These are phyloP conservation scores for Botrytis sinoallii DNA, from an alignment of 2,329 filamentous ascomycete species.

Conservation along the genomic window DNA sequence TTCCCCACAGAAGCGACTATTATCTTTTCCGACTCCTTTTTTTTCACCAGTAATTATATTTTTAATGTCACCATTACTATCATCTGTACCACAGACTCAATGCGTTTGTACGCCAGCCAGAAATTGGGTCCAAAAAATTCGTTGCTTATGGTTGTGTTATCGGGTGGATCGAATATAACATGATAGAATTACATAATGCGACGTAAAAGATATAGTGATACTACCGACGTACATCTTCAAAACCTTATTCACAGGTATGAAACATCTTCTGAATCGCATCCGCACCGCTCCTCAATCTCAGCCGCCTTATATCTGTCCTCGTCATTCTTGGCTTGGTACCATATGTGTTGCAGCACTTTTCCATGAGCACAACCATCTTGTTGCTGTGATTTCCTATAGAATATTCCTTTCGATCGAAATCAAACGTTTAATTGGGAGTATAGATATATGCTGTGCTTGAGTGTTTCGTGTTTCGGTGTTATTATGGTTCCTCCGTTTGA, in stretches of 20 bases:
- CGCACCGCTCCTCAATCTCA: not conserved
- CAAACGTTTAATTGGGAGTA: not conserved
- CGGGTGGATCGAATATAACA: not conserved
- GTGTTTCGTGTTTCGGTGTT: not conserved
- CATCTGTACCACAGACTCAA: not conserved
- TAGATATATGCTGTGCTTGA: not conserved
- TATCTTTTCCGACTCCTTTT: not conserved
- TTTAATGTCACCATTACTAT: not conserved
- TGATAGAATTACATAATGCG: not conserved
- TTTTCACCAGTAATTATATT: not conserved
- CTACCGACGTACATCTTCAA: not conserved
- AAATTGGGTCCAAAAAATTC: not conserved
- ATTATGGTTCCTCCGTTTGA: not conserved
- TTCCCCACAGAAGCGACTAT: not conserved
- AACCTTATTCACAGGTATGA: not conserved
- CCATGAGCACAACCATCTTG: not conserved
- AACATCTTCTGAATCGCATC: not conserved
- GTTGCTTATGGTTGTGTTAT: not conserved
- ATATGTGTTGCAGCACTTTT: not conserved
- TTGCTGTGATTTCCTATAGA: not conserved
- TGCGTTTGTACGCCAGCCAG: fast-evolving
- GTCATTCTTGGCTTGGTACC: not conserved
- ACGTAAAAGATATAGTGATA: not conserved
- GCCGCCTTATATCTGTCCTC: not conserved
- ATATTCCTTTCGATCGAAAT: not conserved